A percentile compares a stretch with the other conserved stretches of the same genome.
These are phyloP conservation scores for Chrysanthemum makinoi DNA, from an alignment of 129 eudicot genomes.

Conservation along the genomic window DNA sequence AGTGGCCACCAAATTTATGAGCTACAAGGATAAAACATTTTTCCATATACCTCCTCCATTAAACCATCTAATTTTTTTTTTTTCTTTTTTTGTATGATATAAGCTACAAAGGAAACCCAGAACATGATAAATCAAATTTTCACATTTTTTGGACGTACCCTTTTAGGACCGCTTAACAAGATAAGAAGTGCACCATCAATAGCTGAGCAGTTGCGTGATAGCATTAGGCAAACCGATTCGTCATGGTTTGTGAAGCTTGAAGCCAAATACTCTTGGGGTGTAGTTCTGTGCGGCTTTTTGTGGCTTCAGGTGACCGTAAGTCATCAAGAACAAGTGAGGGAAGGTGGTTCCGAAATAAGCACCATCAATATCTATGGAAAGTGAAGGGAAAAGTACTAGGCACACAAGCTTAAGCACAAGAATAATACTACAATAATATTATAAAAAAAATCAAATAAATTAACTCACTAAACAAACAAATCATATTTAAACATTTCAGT, in stretches of 20 bases:
- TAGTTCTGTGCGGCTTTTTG: constrained; percentile 69
- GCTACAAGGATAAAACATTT: constrained; percentile 26
- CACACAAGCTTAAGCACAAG: neutral
- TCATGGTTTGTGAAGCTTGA: constrained; percentile 91
- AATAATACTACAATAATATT: neutral
- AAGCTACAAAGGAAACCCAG: constrained; percentile 21
- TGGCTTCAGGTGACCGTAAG: constrained; percentile 90
- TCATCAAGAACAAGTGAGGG: constrained; percentile 93
- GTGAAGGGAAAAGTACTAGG: constrained; percentile 41
- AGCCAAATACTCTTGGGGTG: constrained; percentile 86
- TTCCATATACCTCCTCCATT: constrained; percentile 19
- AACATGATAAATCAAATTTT: constrained; percentile 14
- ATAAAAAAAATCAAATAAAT: neutral
- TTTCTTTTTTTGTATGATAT: neutral
- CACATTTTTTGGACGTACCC: constrained; percentile 30
- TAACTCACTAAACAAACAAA: too few relatives aligned
- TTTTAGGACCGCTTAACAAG: constrained; percentile 31
- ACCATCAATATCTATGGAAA: constrained; percentile 71
- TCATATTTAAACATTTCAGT: too few relatives aligned
- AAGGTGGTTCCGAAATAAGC: constrained; percentile 95
- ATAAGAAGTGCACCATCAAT: constrained; percentile 8
- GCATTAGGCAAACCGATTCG: too few relatives aligned
- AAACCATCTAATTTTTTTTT: constrained; percentile 12
- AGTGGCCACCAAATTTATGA: constrained; percentile 16
- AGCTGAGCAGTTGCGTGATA: neutral